phyloP scores from a whole-genome alignment of 2,329 filamentous ascomycete species.

The Arthrobotrys megalospora region DNA sequence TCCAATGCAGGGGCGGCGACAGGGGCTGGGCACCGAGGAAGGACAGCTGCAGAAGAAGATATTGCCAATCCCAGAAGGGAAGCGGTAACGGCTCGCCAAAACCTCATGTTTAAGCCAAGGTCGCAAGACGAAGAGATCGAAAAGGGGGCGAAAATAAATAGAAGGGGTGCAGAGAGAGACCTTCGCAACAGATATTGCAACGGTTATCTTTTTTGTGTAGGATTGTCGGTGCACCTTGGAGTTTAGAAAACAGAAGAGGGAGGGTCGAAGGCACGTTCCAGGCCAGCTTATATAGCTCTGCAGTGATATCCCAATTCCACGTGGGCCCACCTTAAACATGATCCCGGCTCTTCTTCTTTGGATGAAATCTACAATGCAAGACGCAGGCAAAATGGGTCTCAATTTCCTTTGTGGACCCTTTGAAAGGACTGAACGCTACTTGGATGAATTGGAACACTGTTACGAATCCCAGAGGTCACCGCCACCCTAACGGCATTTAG shows the following conservation, averaged over 20 bases:
- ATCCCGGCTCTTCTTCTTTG: background rate
- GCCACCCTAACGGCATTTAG: background rate
- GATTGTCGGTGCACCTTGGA: conserved; percentile 11
- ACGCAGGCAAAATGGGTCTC: conserved; percentile 16
- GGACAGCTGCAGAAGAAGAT: conserved; percentile 23
- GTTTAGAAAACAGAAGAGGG: conserved; percentile 3
- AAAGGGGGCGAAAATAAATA: background rate
- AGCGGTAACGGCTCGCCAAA: conserved; percentile 12
- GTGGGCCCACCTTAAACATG: conserved; percentile 8
- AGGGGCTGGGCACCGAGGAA: conserved; percentile 28
- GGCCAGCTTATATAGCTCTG: conserved; percentile 22
- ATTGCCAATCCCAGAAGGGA: conserved; percentile 26
- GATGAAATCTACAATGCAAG: conserved; percentile 17
- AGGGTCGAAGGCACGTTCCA: conserved; percentile 13
- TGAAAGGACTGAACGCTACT: background rate
- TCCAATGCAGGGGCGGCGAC: conserved; percentile 25
- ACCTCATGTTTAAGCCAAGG: background rate
- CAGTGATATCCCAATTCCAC: conserved; percentile 7
- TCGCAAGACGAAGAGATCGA: too few relatives aligned
- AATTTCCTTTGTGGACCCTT: conserved; percentile 16
- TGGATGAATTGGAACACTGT: background rate
- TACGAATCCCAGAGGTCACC: conserved; percentile 5
- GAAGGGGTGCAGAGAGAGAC: background rate
- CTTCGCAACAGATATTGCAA: conserved; percentile 1
- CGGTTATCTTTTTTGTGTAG: background rate